phyloP scores from a whole-genome alignment of 306 rosid species.

The Senna siamea region DNA sequence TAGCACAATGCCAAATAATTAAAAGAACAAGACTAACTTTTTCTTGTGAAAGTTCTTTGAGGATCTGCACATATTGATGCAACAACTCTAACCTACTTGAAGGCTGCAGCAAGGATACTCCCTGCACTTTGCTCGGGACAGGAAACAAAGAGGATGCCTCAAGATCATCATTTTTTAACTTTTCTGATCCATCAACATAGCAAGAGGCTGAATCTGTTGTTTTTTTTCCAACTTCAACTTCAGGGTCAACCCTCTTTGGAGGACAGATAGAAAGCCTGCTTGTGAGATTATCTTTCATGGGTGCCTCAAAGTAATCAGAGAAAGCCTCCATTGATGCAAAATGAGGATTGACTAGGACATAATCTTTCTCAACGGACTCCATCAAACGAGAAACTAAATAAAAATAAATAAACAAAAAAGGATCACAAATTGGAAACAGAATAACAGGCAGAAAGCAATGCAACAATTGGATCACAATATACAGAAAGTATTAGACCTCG shows the following conservation, averaged over 20 bases:
- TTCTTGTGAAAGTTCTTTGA: slow-evolving; percentile 70
- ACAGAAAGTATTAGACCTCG: slow-evolving; percentile 55
- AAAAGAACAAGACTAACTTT: slow-evolving; percentile 53
- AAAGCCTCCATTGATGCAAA: slow-evolving; percentile 61
- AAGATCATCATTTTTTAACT: slow-evolving; percentile 38
- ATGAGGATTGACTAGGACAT: slow-evolving; percentile 72
- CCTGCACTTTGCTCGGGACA: slow-evolving; percentile 57
- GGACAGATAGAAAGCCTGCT: slow-evolving; percentile 46
- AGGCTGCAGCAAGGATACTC: slow-evolving; percentile 61
- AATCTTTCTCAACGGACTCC: slow-evolving; percentile 85
- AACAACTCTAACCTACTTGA: slow-evolving; percentile 66
- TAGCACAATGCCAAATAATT: background rate
- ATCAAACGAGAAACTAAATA: slow-evolving; percentile 70
- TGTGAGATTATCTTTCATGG: slow-evolving; percentile 41
- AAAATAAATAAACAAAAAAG: background rate
- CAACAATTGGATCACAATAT: slow-evolving; percentile 27
- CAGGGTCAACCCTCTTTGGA: slow-evolving; percentile 46
- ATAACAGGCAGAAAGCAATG: slow-evolving; percentile 16
- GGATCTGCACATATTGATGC: slow-evolving; percentile 67
- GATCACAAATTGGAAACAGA: slow-evolving; percentile 29
- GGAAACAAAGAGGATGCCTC: slow-evolving; percentile 44
- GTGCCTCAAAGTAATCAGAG: slow-evolving; percentile 66
- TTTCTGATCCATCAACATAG: slow-evolving; percentile 42
- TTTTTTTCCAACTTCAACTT: slow-evolving; percentile 41
- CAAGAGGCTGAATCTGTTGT: slow-evolving; percentile 41